A percentile compares a stretch with the other conserved stretches of the same genome.
phyloP scores from a whole-genome alignment of 2,329 filamentous ascomycete genomes.

The Magnaporthiopsis poae region DNA sequence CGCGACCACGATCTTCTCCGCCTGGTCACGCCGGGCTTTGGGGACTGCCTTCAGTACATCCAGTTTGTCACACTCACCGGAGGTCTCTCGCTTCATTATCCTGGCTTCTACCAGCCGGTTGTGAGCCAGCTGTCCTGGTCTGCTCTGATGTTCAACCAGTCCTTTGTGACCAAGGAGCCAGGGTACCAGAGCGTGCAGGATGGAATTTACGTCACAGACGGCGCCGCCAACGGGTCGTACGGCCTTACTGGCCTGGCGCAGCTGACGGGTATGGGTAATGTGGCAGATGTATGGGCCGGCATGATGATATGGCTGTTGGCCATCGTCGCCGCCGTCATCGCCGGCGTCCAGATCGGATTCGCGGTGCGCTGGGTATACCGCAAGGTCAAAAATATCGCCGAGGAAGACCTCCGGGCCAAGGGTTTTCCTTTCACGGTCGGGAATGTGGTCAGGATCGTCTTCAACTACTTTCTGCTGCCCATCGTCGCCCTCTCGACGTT shows the following conservation, averaged over 20 bases:
- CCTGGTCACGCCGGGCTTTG: conserved; percentile 89
- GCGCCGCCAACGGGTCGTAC: conserved; percentile 40
- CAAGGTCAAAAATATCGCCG: conserved; percentile 57
- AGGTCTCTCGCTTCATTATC: conserved; percentile 77
- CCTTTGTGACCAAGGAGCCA: conserved; percentile 61
- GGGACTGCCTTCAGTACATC: conserved; percentile 92
- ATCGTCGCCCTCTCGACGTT: conserved; percentile 81
- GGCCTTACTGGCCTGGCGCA: conserved; percentile 73
- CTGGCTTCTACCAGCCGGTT: conserved; percentile 87
- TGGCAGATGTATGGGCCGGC: conserved; percentile 80
- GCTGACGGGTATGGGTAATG: conserved; percentile 66
- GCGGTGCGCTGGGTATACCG: conserved; percentile 66
- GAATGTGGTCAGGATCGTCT: conserved; percentile 72
- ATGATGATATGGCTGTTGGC: conserved; percentile 86
- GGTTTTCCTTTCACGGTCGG: conserved; percentile 80
- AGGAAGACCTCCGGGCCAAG: conserved; percentile 83
- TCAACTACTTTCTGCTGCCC: conserved; percentile 86
- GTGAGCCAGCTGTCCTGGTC: conserved; percentile 86
- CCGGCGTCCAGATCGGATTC: conserved; percentile 70
- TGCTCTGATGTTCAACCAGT: conserved; percentile 82
- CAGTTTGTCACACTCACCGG: conserved; percentile 86
- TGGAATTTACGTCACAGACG: conserved; percentile 75
- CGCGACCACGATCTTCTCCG: conserved; percentile 84
- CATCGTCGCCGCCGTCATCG: conserved; percentile 57
- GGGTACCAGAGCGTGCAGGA: conserved; percentile 62